Conservation (phyloP, 768 basidiomycete genomes). For the Paxillus involutus region DNA sequence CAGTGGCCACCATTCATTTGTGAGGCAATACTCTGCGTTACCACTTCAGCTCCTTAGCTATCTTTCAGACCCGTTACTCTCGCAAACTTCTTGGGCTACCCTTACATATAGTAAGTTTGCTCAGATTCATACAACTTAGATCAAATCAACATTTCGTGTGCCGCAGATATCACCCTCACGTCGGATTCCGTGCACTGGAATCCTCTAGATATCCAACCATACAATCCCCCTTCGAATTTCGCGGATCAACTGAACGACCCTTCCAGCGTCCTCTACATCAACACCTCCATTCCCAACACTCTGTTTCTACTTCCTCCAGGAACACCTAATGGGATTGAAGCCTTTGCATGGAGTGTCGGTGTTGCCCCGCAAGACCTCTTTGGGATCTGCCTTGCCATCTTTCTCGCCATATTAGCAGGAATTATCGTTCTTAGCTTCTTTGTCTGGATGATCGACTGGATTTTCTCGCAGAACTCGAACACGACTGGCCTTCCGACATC, state of each 20-base stretch:
- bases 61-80: conserved; percentile 78
- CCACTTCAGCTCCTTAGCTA: conserved; percentile 11
- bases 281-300: conserved; percentile 64
- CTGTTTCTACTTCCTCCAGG: conserved; percentile 70
- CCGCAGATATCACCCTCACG: conserved; percentile 71
- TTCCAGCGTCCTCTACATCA: conserved; percentile 75
- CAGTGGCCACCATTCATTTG: conserved; percentile 93
- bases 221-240: conserved; percentile 69
- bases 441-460: conserved; percentile 71
- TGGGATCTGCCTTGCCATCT: conserved; percentile 76
- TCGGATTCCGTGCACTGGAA: conserved; percentile 62
- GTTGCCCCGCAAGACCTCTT: conserved; percentile 82
- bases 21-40: conserved; percentile 37
- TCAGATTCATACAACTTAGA: conserved; percentile 9
- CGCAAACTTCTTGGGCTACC: conserved; percentile 87
- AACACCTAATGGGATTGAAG: conserved; percentile 64
- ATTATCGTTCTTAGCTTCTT: conserved; percentile 69
- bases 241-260: conserved; percentile 69
- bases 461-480: conserved; percentile 32
- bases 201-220: conserved; percentile 56
- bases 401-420: conserved; percentile 74
- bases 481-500: conserved; percentile 17
- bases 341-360: conserved; percentile 85
- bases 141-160: conserved; percentile 6
- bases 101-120: conserved; percentile 62